A percentile compares a stretch with the other conserved stretches of the same genome.
Conservation (phyloP, 331 rosid genomes). For the Spiraea crenata region DNA sequence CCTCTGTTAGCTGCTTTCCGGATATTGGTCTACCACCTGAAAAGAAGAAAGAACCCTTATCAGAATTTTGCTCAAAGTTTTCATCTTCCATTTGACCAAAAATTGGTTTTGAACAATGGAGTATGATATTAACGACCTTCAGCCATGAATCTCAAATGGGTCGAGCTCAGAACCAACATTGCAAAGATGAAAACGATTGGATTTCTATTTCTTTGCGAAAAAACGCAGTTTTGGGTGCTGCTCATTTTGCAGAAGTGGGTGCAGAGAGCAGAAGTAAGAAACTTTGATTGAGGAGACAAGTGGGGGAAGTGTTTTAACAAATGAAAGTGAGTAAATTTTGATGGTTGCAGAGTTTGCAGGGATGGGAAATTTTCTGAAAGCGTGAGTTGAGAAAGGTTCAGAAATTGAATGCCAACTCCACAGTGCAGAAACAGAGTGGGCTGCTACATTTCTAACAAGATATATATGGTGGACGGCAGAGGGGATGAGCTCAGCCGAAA, state of each 20-base stretch:
- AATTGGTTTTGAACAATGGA: not conserved
- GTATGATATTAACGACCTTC: slow-evolving; percentile 44
- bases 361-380: slow-evolving; percentile 31
- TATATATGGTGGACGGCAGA: not conserved
- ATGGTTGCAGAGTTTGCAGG: slow-evolving; percentile 35
- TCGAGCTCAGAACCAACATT: slow-evolving; percentile 38
- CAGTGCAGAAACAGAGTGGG: slow-evolving; percentile 29
- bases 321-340: not conserved
- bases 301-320: not conserved
- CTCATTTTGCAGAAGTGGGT: slow-evolving; percentile 42
- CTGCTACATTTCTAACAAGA: not conserved
- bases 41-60: slow-evolving; percentile 2
- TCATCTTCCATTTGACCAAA: not conserved
- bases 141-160: slow-evolving; percentile 41
- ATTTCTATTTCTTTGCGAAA: slow-evolving; percentile 46
- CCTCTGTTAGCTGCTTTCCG: slow-evolving; percentile 33
- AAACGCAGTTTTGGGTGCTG: slow-evolving; percentile 39
- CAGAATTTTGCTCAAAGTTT: not conserved
- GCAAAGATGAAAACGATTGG: slow-evolving; percentile 31
- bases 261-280: not conserved
- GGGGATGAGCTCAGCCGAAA: slow-evolving; percentile 17
- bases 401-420: slow-evolving; percentile 62
- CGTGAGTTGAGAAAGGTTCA: slow-evolving; percentile 30
- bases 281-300: slow-evolving; percentile 32
- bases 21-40: slow-evolving; percentile 68